phyloP scores from a whole-genome alignment of 257 asterid species.

The Solanum raphanifolium region DNA sequence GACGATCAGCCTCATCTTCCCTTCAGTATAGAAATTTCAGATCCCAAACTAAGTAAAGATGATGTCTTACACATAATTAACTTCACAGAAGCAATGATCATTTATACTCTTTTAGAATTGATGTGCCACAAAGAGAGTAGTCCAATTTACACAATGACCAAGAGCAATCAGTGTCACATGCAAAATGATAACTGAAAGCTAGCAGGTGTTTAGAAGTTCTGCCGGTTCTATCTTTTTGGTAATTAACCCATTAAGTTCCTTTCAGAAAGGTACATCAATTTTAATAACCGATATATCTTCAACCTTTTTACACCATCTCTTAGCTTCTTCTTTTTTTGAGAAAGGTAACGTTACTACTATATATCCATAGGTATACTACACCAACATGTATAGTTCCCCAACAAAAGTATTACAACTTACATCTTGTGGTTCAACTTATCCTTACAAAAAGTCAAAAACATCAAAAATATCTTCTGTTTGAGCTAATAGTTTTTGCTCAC shows the following conservation, averaged over 20 bases:
- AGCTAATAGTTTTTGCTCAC: too few species aligned
- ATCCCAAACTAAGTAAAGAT: neutral
- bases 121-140: neutral
- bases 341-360: too few species aligned
- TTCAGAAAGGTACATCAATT: neutral
- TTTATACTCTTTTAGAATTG: neutral
- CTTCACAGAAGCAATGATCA: neutral
- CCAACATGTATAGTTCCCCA: too few species aligned
- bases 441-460: too few species aligned
- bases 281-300: neutral
- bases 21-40: neutral
- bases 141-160: neutral
- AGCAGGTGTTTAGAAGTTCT: slow-evolving; percentile 3
- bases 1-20: neutral
- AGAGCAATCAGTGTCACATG: neutral
- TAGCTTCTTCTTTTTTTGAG: too few species aligned
- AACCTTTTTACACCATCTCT: neutral
- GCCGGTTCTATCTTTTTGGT: neutral
- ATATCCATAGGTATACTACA: too few species aligned
- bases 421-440: too few species aligned
- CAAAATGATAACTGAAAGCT: neutral
- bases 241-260: neutral
- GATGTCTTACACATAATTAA: neutral
- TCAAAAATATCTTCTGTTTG: too few species aligned
- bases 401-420: too few species aligned